phyloP scores from a whole-genome alignment of 2,329 filamentous ascomycete genomes.

The Tolypocladium cylindrosporum region DNA sequence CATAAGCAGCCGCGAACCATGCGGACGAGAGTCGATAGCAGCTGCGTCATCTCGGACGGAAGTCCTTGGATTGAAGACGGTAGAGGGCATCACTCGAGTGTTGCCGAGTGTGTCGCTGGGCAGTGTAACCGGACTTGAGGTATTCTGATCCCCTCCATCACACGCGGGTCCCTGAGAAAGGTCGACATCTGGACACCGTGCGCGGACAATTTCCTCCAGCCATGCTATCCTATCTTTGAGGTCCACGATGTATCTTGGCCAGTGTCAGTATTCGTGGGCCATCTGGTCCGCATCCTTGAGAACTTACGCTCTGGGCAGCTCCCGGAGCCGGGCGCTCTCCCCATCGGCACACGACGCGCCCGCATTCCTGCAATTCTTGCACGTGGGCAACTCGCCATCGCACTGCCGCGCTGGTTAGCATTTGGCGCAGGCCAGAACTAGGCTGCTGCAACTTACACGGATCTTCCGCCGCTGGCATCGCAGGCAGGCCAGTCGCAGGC shows the following conservation, averaged over 20 bases:
- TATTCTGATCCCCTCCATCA: background rate
- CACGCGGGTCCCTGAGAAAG: constrained; percentile 14
- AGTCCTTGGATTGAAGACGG: constrained; percentile 3
- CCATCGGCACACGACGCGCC: constrained; percentile 31
- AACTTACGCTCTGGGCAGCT: constrained; percentile 29
- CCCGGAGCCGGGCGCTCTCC: constrained; percentile 26
- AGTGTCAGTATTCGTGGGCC: background rate
- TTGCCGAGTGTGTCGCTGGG: background rate
- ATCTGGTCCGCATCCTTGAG: background rate
- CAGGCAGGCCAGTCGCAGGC: constrained; percentile 18
- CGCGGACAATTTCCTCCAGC: constrained; percentile 33
- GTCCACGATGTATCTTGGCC: constrained; percentile 2
- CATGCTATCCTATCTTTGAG: constrained; percentile 15
- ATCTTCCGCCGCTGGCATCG: constrained; percentile 40
- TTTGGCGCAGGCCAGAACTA: too few species aligned
- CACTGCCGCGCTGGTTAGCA: constrained; percentile 21
- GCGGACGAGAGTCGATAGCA: constrained; percentile 4
- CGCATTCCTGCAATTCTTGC: constrained; percentile 32
- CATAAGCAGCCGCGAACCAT: background rate
- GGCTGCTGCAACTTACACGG: constrained; percentile 19
- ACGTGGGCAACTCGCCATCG: constrained; percentile 30
- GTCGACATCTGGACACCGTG: constrained; percentile 31
- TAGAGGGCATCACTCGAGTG: constrained; percentile 1
- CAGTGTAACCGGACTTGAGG: background rate
- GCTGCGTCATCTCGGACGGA: background rate